Conservation (phyloP, 2,329 filamentous ascomycete species). For the Fusarium neocosmosporiellum region DNA sequence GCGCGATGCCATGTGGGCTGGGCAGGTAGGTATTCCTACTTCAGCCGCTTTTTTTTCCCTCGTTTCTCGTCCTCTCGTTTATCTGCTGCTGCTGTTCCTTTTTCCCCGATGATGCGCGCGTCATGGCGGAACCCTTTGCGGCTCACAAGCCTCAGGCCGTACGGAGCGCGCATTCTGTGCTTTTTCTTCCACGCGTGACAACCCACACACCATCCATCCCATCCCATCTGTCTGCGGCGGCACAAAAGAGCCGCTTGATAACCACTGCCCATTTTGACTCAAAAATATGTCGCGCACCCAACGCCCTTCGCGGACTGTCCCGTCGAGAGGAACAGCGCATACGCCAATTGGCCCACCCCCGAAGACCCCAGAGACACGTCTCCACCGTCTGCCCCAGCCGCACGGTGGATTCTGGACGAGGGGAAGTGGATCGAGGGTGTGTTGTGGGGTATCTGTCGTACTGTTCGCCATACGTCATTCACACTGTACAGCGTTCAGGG, state of each 20-base stretch:
- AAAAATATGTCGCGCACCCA: conserved; percentile 35
- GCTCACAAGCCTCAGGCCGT: conserved; percentile 6
- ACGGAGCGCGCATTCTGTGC: conserved; percentile 2
- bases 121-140: conserved; percentile 3
- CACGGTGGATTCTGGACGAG: conserved; percentile 38
- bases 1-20: conserved; percentile 23
- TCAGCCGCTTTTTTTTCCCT: neutral
- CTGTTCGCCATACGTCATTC: neutral
- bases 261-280: neutral
- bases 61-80: neutral
- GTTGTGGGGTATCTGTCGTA: conserved; percentile 30
- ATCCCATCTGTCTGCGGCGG: conserved; percentile 16
- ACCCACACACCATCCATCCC: neutral
- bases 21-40: neutral
- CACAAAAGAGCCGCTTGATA: conserved; percentile 34
- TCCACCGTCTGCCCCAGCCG: conserved; percentile 35
- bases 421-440: conserved; percentile 36
- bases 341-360: conserved; percentile 25
- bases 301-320: conserved; percentile 28
- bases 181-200: conserved; percentile 1
- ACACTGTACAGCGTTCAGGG: conserved; percentile 20
- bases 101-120: neutral
- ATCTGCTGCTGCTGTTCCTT: neutral
- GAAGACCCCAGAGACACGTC: conserved; percentile 11
- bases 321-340: neutral